Base-by-base conservation (phyloP, 2,329 filamentous ascomycete species). In the Pyrenophora teres region DNA sequence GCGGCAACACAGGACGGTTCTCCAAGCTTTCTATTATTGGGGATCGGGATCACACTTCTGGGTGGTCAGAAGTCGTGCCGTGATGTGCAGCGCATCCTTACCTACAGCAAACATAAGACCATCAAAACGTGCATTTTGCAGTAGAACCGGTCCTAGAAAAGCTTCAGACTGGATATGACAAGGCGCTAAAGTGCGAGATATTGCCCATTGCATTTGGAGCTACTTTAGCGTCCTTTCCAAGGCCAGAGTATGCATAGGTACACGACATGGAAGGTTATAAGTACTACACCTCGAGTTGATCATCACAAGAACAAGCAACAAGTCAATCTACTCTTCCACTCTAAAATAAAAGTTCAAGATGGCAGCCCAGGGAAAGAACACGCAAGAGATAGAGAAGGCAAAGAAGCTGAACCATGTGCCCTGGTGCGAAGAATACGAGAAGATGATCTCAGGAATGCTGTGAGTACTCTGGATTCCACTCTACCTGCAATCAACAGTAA, bases 401-500 rank as follows among this genome's bases (percentile, higher is more conserved):
- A 79, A 74, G 57, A 74, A 74, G 30, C 68, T 84, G 9, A 71
- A 77, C 8, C 77, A 84, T 54, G 74, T 80, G 1, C 83, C 82
- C 0, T 82, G 80, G 76, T 80, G 81, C 52, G 83, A 85, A 6
- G 80, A 85, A 53, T 87, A 85, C 46, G 82, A 86, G 63, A 83
- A 81, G 63, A 86, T 87, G 83, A 82, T 87, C 40, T 86, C 82
- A 0, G 83, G 83, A 23, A 82, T 86, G 75, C 74, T 85, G 82
- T 83, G 67, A 59, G 77, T 65, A 15, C 38, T 5, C 16, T 42
- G 5, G 36, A n/a, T 0, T n/a, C 2, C 8, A 19, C 18, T n/a
- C 5, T 30, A 4, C 36, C 4, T 21, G 12, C 18, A 38, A 18
- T 8, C 21, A 40, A 7, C 6, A 27, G 5, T 30, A 30, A 30